A percentile compares a stretch with the other conserved stretches of the same genome.
phyloP scores from a whole-genome alignment of 2,329 filamentous ascomycete genomes.

The Colletotrichum noveboracense region DNA sequence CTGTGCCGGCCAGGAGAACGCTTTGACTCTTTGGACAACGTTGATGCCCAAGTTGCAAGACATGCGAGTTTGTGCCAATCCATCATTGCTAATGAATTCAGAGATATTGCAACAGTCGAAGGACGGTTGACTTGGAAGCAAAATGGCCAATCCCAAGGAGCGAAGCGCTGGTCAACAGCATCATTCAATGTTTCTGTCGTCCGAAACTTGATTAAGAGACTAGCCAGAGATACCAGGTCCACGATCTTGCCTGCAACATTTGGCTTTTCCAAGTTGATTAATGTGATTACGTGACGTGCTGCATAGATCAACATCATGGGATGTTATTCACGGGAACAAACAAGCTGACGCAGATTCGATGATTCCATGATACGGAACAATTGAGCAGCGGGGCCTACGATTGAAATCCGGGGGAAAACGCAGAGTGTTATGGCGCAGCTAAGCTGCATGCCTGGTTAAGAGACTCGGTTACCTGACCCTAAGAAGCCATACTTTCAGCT shows the following conservation, averaged over 20 bases:
- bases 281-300: neutral
- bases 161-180: neutral
- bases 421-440: neutral
- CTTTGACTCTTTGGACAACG: neutral
- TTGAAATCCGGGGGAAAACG: neutral
- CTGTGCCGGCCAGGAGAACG: neutral
- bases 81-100: neutral
- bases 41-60: neutral
- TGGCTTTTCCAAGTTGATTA: neutral
- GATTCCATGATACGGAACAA: neutral
- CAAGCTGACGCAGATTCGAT: neutral
- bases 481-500: neutral
- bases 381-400: neutral
- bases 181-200: neutral
- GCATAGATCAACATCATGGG: accelerated
- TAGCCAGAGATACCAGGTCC: neutral
- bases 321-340: neutral
- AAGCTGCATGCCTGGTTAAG: neutral
- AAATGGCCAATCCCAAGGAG: neutral
- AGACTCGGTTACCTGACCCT: neutral
- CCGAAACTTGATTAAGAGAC: neutral
- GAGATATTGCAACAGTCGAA: neutral
- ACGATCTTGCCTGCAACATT: neutral
- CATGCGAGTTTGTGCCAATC: neutral
- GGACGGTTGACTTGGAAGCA: neutral